Evolutionary conservation across 495 filamentous ascomycete genomes (phyloP), one percentile per base, ranked within the genome.

Genomic region (Hypoxylon intermedium): DNA sequence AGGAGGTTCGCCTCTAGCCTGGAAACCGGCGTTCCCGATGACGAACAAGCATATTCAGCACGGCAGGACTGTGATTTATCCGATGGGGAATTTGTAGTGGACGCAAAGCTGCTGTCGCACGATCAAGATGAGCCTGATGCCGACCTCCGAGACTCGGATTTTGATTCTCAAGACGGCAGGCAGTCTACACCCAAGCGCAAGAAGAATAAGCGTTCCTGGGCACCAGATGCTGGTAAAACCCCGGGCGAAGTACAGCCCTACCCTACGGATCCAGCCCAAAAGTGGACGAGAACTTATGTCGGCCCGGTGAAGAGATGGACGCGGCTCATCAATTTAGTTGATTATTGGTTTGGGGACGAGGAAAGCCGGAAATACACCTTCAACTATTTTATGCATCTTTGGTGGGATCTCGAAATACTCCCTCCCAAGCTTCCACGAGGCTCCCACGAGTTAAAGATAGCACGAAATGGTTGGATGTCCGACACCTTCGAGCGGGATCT

Each of bases 301-400:
- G 77, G 77, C 1, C 75, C 76, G 9, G 67, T 80, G 11, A 71
- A 74, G 24, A 66, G 75, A 41, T 80, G 77, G 67, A 77, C 77
- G 1, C 67, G 77, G 0, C 77, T 78, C 47, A 61, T 67, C 15
- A 67, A 70, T 9, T 69, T 80, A 6, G 58, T 77, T 6, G 74
- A 80, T 45, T 65, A 70, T 50, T 75, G 77, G 76, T 79, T 75
- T 58, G 74, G 76, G 5, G 75, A 77, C 5, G 67, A 72, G 53
- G 70, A 68, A 15, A 43, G 71, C 4, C 69, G 72, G 5, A 73
- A 73, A 49, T 57, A 68, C 40, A 63, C 77, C 18, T 72, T 79
- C 49, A 68, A 74, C 67, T 68, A 70, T 36, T 68, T 77, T 38
- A 68, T 77, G 19, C 70, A 69, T 6, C 43, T 76, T 5, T 80